These are phyloP conservation scores for Starmerella tilneyi DNA, from an alignment of 805 yeast species.

Conservation along the genomic window DNA sequence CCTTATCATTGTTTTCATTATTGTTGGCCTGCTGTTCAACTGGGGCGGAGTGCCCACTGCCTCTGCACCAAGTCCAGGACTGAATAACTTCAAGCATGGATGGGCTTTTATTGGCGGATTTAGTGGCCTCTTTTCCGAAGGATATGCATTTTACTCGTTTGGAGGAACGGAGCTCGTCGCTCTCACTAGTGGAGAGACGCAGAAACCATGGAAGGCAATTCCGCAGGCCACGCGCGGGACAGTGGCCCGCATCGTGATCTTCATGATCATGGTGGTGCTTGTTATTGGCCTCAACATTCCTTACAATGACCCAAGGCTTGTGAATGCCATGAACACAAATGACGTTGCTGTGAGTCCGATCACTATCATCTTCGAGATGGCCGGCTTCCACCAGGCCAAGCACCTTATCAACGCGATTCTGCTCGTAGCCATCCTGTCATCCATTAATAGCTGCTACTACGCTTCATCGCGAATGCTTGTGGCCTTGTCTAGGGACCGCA, in stretches of 20 bases:
- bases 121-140: constrained; percentile 31
- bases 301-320: constrained; percentile 39
- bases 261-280: constrained; percentile 43
- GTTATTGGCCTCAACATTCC: constrained; percentile 50
- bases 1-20: constrained; percentile 53
- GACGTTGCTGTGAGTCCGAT: constrained; percentile 41
- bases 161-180: constrained; percentile 49
- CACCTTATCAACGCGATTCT: constrained; percentile 49
- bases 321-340: constrained; percentile 38
- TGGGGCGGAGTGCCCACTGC: constrained; percentile 45
- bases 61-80: constrained; percentile 45
- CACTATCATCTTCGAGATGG: constrained; percentile 43
- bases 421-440: constrained; percentile 50
- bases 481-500: constrained; percentile 47
- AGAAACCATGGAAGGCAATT: constrained; percentile 45
- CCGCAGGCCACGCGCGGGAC: constrained; percentile 49
- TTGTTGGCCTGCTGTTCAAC: constrained; percentile 43
- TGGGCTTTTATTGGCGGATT: constrained; percentile 27
- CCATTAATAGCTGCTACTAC: constrained; percentile 55
- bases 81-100: constrained; percentile 26
- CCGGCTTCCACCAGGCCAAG: constrained; percentile 36
- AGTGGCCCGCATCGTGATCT: constrained; percentile 40
- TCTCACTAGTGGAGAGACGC: constrained; percentile 47
- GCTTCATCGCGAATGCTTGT: constrained; percentile 54
- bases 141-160: constrained; percentile 46